A percentile compares a stretch with the other conserved stretches of the same genome.
Conservation (phyloP, 2,329 filamentous ascomycete genomes). For the Arthrinium phaeospermum region DNA sequence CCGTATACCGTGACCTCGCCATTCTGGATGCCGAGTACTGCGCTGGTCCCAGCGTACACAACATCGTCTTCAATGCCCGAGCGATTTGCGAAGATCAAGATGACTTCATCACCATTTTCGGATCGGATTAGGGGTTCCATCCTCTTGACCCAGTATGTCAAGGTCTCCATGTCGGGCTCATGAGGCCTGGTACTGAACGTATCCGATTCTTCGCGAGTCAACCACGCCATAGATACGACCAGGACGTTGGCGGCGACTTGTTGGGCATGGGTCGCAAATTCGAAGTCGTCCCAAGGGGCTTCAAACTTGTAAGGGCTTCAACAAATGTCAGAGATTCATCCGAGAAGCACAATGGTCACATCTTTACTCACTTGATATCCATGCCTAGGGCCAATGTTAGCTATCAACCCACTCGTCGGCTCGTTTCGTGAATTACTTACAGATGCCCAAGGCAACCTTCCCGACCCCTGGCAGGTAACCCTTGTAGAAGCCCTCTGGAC, state of each 20-base stretch:
- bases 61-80: slow-evolving; percentile 69
- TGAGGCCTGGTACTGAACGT: slow-evolving; percentile 53
- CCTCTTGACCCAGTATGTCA: slow-evolving; percentile 77
- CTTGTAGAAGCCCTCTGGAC: slow-evolving; percentile 54
- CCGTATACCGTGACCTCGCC: too few relatives aligned
- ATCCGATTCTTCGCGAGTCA: slow-evolving; percentile 61
- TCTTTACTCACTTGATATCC: slow-evolving; percentile 61
- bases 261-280: too few relatives aligned
- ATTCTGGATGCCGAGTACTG: too few relatives aligned
- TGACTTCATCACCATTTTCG: slow-evolving; percentile 61
- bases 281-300: slow-evolving; percentile 54
- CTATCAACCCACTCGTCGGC: too few relatives aligned
- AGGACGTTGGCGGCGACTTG: too few relatives aligned
- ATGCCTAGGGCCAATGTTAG: slow-evolving; percentile 46
- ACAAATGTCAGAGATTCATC: too few relatives aligned
- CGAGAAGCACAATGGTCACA: too few relatives aligned
- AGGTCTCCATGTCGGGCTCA: slow-evolving; percentile 73
- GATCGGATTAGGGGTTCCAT: slow-evolving; percentile 68
- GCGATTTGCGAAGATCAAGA: slow-evolving; percentile 75
- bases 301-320: slow-evolving; percentile 59
- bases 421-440: too few relatives aligned
- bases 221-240: slow-evolving; percentile 80
- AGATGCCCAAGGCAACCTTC: slow-evolving; percentile 63
- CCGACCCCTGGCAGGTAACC: slow-evolving; percentile 55
- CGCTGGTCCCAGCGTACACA: slow-evolving; percentile 78